Base-by-base conservation (phyloP, 148 eudicot species). In the Dysphania ambrosioides region DNA sequence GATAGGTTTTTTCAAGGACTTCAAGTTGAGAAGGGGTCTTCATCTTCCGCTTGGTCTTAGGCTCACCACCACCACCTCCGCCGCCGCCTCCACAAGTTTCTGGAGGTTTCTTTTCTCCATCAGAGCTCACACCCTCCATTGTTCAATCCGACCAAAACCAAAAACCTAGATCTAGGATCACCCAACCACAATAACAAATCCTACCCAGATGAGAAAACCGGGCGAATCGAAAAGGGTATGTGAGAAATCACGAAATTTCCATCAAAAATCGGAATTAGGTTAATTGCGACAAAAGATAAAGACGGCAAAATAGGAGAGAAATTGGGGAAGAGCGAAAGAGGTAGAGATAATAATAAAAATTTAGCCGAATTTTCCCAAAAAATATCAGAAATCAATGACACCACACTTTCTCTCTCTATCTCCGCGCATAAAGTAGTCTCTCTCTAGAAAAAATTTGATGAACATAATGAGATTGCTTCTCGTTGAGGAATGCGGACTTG, bases 1-100 rank as follows among this genome's bases (percentile, higher is more conserved):
- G 88, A 77, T 88, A 94, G 34, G 98, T 88, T 69, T 79, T 87
- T 72, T 94, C 98, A 69, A 94, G 96, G 57, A 79, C 77, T 83
- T 88, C 88, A 73, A 94, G 81, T 79, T 94, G 98, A 75, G 83
- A 78, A 85, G 98, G 85, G 68, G 90, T 91, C 81, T 94, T 94
- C 97, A 94, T 91, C 84, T 88, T 91, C 66, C 98, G 78, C 88
- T 91, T 91, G 16, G 85, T 83, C 78, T 85, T 88, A 31, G 74
- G 81, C 73, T 89, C 98, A 0, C 87, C 77, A 16, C 55, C 59
- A 4, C 69, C 69, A 38, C 71, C 71, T 24, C 51, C 71, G 26
- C 78, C 75, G 38, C 82, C 82, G 47, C 81, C 82, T 31, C 81
- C 78, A 1, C 82, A 77, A 16, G 76, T 64, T 67, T 89, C 97